Evolutionary conservation across 2,329 filamentous ascomycete genomes (phyloP), one percentile per base, ranked within the genome.

Genomic region (Stenocarpella maydis): DNA sequence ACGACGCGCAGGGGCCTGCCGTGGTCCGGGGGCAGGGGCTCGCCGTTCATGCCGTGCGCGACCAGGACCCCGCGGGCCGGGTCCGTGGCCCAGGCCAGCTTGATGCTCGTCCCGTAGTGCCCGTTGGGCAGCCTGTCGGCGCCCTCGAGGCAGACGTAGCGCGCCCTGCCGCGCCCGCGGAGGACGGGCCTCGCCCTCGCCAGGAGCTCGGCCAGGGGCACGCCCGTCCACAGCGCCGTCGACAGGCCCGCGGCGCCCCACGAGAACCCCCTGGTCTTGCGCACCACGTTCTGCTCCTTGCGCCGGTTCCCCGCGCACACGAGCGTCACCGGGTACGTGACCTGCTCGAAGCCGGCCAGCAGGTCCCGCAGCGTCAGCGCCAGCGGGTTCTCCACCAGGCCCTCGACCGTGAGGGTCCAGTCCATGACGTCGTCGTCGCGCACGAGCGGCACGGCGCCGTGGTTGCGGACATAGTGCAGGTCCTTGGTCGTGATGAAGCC

Each of bases 181-280:
- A 26, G 1, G 43, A 69, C 43, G 4, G 68, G 68, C 14, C 37
- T 49, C 3, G 93, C 93, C 71, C 83, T 85, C 69, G 84, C 85
- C 19, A 97, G 83, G 4, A 97, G 80, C 71, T 95, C 91, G 1
- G 84, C 85, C 79, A 97, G 88, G 49, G 91, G 83, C 0, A 94
- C 91, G 26, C 95, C 95, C 0, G 95, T 98, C 85, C 93, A 98
- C 0, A 97, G 82, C 0, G 94, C 93, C 0, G 93, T 98, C 0
- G 94, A 97, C 7, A 98, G 78, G 28, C 94, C 95, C 4, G 93
- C 94, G 1, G 95, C 85, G 43, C 95, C 95, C 95, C 95, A 98
- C 2, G 94, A 97, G 81, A 98, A 98, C 0, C 95, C 95, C 75
- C 97, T 97, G 1, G 92, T 93, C 79, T 97, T 97, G 19, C 93